Base-by-base conservation (phyloP, 1,284 basidiomycete species). In the Coniophora puteana region DNA sequence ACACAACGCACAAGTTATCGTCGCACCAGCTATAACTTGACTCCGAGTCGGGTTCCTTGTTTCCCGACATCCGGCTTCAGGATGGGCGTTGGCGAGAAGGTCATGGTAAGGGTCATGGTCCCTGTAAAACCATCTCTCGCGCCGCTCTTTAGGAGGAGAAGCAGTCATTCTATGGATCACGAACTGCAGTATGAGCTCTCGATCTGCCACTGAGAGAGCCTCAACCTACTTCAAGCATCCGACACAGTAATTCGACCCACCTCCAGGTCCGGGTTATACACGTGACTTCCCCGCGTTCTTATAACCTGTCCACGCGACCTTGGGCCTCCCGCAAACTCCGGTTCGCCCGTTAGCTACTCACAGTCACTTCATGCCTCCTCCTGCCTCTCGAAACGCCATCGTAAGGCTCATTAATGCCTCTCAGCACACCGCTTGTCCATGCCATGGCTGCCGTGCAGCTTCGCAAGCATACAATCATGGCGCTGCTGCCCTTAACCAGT, bases 341-440 rank as follows among this genome's bases (percentile, higher is more conserved):
- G 6, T 36, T 36, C 39, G 20, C 35, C 38, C 20, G 14, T 44
- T 35, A 3, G 29, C 35, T 22, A 28, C 28, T 27, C 30, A 12
- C 14, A 13, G 28, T n/a, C 25, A 24, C 34, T 53, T 58, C 55
- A 83, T 83, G 79, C 59, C 72, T 46, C 69, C 76, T 12, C 48
- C 53, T 22, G 56, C 62, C 35, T 61, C 80, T 42, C 73, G 80
- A 52, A 72, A 60, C 47, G 59, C 76, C 22, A 84, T 89, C 43
- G 57, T 78, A 26, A 80, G 85, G 35, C 77, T 89, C 51, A 82
- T 89, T 46, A 76, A 75, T 52, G 73, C 83, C 10, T 76, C 83
- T 2, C 84, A 87, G 54, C 81, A 87, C 50, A 72, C 80, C 2
- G 63, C 72, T 3, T 90, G 87, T 53, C 88, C 88, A 7, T 89